These are phyloP conservation scores for Atalantia buxifolia DNA, from an alignment of 345 rosid genomes.

Conservation along the genomic window DNA sequence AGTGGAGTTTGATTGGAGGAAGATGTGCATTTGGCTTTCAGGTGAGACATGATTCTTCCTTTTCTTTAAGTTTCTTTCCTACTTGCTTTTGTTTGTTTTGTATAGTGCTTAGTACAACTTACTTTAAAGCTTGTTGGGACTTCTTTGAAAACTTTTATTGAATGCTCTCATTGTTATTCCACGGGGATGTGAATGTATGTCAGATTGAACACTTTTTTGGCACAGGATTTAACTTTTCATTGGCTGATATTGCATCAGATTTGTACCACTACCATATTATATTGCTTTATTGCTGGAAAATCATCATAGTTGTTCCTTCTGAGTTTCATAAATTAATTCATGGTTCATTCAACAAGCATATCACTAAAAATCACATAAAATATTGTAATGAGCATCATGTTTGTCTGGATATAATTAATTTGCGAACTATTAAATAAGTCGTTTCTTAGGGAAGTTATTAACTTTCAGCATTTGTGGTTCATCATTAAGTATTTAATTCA, in stretches of 20 bases:
- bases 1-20: neutral
- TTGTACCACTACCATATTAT: constrained; percentile 7
- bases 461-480: neutral
- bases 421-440: neutral
- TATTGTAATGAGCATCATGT: neutral
- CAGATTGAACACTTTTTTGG: constrained; percentile 1
- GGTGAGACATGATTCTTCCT: constrained; percentile 15
- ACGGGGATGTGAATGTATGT: constrained; percentile 12
- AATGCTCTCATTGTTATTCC: constrained; percentile 3
- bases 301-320: constrained; percentile 2
- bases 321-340: constrained; percentile 1
- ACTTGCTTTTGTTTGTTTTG: constrained; percentile 1
- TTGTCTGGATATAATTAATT: neutral
- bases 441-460: neutral
- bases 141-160: constrained; percentile 4
- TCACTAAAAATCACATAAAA: constrained; percentile 15
- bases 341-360: neutral
- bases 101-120: neutral
- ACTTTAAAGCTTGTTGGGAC: constrained; percentile 4
- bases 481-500: neutral
- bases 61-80: neutral
- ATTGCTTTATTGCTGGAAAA: constrained; percentile 7
- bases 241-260: neutral
- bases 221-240: neutral
- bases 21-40: neutral